Percentiles rank a stretch among this genome's conserved stretches.
These are phyloP conservation scores for Mucor racemosus DNA, from an alignment of 371 early-diverging fungal species.

Conservation along the genomic window DNA sequence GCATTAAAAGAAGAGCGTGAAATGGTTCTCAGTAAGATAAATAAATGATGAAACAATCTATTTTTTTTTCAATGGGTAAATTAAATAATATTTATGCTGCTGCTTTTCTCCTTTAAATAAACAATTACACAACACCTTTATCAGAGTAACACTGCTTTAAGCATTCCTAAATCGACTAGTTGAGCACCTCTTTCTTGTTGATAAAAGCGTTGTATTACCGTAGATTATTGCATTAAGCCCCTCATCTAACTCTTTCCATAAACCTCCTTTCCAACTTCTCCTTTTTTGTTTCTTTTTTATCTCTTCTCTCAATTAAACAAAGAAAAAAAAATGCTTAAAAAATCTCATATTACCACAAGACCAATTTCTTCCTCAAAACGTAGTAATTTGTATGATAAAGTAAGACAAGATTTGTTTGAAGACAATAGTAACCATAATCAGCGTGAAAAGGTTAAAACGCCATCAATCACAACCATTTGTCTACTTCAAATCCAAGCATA, in stretches of 20 bases:
- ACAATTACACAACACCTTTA: background rate
- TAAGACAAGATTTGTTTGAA: conserved; percentile 21
- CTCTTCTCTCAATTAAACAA: background rate
- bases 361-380: background rate
- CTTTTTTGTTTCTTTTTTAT: background rate
- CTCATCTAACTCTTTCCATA: background rate
- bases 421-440: background rate
- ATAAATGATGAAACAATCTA: background rate
- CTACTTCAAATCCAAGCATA: conserved; percentile 42
- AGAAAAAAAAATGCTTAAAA: conserved; percentile 10
- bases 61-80: conserved; percentile 5
- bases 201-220: background rate
- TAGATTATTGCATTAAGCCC: conserved; percentile 3
- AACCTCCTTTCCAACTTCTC: conserved; percentile 4
- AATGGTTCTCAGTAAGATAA: conserved; percentile 24
- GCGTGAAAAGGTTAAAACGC: conserved; percentile 8
- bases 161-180: background rate
- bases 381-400: conserved; percentile 22
- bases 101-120: background rate
- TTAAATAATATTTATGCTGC: background rate
- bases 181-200: background rate
- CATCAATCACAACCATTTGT: conserved; percentile 42
- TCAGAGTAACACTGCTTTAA: background rate
- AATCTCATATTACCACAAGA: conserved; percentile 8
- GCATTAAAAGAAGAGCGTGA: conserved; percentile 27